Conservation (phyloP, 805 yeast genomes). For the Cyberlindnera xylosilytica region DNA sequence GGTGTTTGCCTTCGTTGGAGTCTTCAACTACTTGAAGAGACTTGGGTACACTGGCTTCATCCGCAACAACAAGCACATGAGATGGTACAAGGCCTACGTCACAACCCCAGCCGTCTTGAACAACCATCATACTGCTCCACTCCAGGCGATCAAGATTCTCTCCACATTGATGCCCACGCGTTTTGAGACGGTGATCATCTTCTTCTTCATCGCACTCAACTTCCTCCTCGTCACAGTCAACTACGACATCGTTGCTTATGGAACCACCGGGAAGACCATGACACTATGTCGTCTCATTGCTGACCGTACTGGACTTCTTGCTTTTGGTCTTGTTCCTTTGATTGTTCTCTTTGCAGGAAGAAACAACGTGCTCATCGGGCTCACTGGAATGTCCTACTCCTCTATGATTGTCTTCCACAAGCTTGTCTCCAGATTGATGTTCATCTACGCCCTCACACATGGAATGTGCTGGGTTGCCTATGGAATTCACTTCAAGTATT, state of each 20-base stretch:
- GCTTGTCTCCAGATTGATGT: constrained; percentile 50
- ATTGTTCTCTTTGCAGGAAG: constrained; percentile 65
- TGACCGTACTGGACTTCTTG: constrained; percentile 24
- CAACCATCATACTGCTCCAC: constrained; percentile 16
- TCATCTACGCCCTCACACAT: constrained; percentile 23
- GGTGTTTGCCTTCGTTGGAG: constrained; percentile 35
- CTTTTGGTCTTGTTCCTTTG: constrained; percentile 45
- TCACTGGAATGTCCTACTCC: constrained; percentile 63
- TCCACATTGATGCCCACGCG: constrained; percentile 24
- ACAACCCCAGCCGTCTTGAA: constrained; percentile 23
- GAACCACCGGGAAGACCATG: no score
- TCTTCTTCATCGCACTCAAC: constrained; percentile 32
- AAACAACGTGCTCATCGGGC: constrained; percentile 56
- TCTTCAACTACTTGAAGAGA: constrained; percentile 29
- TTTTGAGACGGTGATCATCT: constrained; percentile 28
- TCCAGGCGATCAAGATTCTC: constrained; percentile 1
- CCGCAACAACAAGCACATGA: constrained; percentile 13
- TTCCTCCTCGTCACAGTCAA: constrained; percentile 13
- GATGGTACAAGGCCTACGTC: constrained; percentile 20
- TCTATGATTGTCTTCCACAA: constrained; percentile 66
- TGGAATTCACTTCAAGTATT: constrained; percentile 7
- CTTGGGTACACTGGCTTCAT: constrained; percentile 19
- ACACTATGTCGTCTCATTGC: no score
- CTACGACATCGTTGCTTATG: constrained; percentile 7
- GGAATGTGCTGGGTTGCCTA: constrained; percentile 18